Evolutionary conservation across 2,329 filamentous ascomycete species (phyloP).

Genomic region (Penicillium hesseltinei): DNA sequence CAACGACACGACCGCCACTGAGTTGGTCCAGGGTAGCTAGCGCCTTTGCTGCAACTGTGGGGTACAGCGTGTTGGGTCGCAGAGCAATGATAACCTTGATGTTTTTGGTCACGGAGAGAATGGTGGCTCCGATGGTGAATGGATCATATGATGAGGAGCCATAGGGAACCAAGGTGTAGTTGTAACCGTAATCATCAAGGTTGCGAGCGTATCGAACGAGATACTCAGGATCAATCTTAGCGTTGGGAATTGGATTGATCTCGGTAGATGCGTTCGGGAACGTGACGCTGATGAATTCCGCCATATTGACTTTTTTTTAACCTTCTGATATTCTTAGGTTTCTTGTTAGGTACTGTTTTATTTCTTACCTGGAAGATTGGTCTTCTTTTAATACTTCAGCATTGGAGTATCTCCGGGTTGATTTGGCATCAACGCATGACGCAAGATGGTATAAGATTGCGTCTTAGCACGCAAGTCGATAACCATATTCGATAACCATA

Average conservation of each 20-base stretch:
- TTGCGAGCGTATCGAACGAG: slow-evolving; percentile 20
- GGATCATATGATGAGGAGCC: slow-evolving; percentile 56
- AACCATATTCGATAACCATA: neutral
- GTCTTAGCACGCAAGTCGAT: slow-evolving; percentile 9
- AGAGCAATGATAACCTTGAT: slow-evolving; percentile 62
- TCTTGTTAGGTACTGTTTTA: neutral
- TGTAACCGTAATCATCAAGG: slow-evolving; percentile 55
- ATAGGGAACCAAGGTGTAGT: slow-evolving; percentile 62
- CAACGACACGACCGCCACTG: slow-evolving; percentile 56
- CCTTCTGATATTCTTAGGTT: neutral
- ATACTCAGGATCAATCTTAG: slow-evolving; percentile 48
- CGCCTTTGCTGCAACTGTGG: slow-evolving; percentile 61
- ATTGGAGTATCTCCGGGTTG: neutral
- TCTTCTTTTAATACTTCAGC: neutral
- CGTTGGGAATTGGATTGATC: slow-evolving; percentile 52
- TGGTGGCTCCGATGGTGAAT: slow-evolving; percentile 59
- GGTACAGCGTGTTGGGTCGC: slow-evolving; percentile 61
- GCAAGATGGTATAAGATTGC: neutral
- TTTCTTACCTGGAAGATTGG: neutral
- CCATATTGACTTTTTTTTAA: slow-evolving; percentile 18
- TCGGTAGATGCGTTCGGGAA: slow-evolving; percentile 59
- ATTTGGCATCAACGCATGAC: slow-evolving; percentile 4
- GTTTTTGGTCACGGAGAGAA: slow-evolving; percentile 57
- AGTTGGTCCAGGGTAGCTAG: slow-evolving; percentile 62
- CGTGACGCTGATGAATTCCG: slow-evolving; percentile 60